phyloP scores from a whole-genome alignment of 1,284 basidiomycete species.

The Pyrrhoderma lamaoense region DNA sequence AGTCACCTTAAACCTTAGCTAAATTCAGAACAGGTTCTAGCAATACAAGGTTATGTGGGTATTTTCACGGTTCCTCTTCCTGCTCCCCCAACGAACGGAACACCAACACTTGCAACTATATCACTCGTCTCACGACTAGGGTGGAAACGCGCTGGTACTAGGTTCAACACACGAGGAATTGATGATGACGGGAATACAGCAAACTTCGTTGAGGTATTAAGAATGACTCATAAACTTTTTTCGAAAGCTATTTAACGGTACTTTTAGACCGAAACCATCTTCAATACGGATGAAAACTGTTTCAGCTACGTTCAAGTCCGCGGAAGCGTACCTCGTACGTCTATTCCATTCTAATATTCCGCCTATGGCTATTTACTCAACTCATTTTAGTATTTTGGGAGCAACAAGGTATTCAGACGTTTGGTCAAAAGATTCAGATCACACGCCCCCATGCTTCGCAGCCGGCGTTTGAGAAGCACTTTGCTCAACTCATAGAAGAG shows the following conservation, averaged over 20 bases:
- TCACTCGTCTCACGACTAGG: conserved; percentile 83
- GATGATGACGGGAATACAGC: conserved; percentile 97
- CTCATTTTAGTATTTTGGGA: conserved; percentile 84
- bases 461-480: conserved; percentile 93
- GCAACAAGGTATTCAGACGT: conserved; percentile 87
- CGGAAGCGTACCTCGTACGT: conserved; percentile 86
- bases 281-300: conserved; percentile 77
- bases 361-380: neutral
- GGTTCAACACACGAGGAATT: conserved; percentile 95
- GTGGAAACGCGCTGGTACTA: conserved; percentile 93
- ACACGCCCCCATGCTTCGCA: conserved; percentile 94
- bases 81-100: conserved; percentile 62
- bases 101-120: conserved; percentile 60
- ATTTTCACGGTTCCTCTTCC: conserved; percentile 64
- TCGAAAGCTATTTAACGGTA: conserved; percentile 20
- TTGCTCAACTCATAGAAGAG: conserved; percentile 77
- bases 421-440: conserved; percentile 87
- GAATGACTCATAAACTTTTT: conserved; percentile 9
- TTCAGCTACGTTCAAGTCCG: conserved; percentile 91
- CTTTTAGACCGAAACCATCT: conserved; percentile 79
- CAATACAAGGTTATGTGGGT: conserved; percentile 91
- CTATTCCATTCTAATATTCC: conserved; percentile 23
- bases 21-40: conserved; percentile 53
- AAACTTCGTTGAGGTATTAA: conserved; percentile 88
- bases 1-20: conserved; percentile 24